Base-by-base conservation (phyloP, 768 basidiomycete genomes). In the Cystobasidium tubakii region DNA sequence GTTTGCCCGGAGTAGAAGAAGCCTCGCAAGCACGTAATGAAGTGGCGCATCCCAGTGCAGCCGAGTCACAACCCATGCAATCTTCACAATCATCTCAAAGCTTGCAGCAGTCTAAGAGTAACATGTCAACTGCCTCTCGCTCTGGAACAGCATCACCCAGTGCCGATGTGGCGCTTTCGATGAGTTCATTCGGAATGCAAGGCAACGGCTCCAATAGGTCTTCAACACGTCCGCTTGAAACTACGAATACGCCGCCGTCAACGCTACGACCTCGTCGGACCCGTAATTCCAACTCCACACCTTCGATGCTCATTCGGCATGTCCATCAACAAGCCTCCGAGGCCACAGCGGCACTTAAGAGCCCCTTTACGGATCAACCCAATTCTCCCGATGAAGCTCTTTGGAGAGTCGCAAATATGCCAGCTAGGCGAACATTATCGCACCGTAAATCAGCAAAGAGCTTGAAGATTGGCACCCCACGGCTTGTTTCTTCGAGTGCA, bases 231-330 rank as follows among this genome's bases (percentile, higher is more conserved):
- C 46, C 46, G n/a, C 7, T 50, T n/a, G 10, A 17, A 50, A 21
- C 46, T 17, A 17, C 46, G 7, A 50, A 50, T 21, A 50, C 33
- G 10, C 63, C 63, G 31, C 34, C 36, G 2, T 34, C 63, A 23
- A 67, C 50, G 9, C 69, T 71, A 2, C 69, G 69, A 27, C 33
- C 73, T 10, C 69, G 62, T 67, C 66, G 73, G 0, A 72, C 27
- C 1, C 75, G 78, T 12, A 73, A 75, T 65, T 73, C 75, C 0
- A 43, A 65, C 25, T 43, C 73, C 33, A 79, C 78, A 6, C 74
- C 74, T 0, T 79, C 79, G 1, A 73, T 79, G 75, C 75, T 79
- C 53, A 65, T 79, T 17, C 79, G 79, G 36, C 75, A 78, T 72
- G 79, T 79, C 10, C 74, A 75, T 1, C 76, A 76, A 27, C 79